A percentile compares a stretch with the other conserved stretches of the same genome.
These are phyloP conservation scores for Setaria viridis DNA, from an alignment of 202 grass and related monocot genomes.

Conservation along the genomic window DNA sequence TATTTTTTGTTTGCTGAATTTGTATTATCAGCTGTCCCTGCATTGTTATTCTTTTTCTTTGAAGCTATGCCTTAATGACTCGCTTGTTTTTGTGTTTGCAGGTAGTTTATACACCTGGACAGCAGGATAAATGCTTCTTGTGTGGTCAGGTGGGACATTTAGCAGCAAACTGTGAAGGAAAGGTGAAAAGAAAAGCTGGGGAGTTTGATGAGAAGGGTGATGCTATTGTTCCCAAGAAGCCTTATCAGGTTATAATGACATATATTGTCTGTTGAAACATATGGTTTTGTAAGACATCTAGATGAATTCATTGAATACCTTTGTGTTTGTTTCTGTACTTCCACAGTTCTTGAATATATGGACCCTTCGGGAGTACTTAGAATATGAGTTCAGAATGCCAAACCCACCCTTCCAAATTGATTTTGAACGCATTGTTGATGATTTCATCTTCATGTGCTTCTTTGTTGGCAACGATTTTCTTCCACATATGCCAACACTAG, in stretches of 20 bases:
- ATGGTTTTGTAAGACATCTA: conserved; percentile 4
- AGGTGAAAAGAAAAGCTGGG: conserved; percentile 92
- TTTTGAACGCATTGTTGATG: conserved; percentile 94
- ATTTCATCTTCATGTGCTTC: conserved; percentile 99
- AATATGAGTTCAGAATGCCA: conserved; percentile 93
- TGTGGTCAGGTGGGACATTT: conserved; percentile 99
- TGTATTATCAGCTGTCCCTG: background rate
- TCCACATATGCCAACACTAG: conserved; percentile 96
- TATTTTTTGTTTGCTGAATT: conserved; percentile 8
- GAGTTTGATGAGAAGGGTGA: conserved; percentile 93
- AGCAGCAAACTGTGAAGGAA: conserved; percentile 94
- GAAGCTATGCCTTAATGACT: conserved; percentile 30
- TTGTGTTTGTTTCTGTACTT: conserved; percentile 41
- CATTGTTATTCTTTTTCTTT: conserved; percentile 26
- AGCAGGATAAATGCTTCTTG: conserved; percentile 98
- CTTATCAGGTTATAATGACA: conserved; percentile 77
- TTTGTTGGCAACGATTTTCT: conserved; percentile 99
- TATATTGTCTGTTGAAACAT: conserved; percentile 25
- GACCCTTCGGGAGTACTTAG: conserved; percentile 95
- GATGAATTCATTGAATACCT: background rate
- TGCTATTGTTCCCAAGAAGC: conserved; percentile 76
- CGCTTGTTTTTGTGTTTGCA: conserved; percentile 53
- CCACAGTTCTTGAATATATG: conserved; percentile 96
- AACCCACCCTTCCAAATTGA: conserved; percentile 90
- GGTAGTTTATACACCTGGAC: conserved; percentile 95